Conservation (phyloP, 305 asterid genomes). For the Fraxinus ornus region DNA sequence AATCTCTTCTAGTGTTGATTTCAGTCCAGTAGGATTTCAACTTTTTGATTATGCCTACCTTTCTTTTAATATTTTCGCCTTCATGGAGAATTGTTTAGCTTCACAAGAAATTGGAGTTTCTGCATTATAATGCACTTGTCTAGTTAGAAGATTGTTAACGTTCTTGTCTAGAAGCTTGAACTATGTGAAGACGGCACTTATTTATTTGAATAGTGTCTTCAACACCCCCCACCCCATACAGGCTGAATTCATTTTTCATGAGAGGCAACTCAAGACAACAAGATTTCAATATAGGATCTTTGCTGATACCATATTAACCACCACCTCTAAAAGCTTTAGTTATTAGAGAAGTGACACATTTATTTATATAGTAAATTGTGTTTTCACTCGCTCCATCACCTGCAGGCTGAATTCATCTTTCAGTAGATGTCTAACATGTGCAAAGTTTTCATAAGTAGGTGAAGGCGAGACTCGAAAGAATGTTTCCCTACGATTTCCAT, state of each 20-base stretch:
- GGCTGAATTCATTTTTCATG: neutral
- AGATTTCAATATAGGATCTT: neutral
- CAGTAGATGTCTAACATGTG: neutral
- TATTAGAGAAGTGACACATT: neutral
- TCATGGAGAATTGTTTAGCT: neutral
- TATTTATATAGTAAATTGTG: neutral
- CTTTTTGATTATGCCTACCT: neutral
- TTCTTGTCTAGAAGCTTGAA: neutral
- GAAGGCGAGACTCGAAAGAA: neutral
- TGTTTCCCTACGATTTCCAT: neutral
- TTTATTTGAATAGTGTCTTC: neutral
- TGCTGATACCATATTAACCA: neutral
- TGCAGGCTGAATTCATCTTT: neutral
- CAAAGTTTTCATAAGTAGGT: neutral
- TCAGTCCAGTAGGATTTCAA: neutral
- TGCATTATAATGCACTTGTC: neutral
- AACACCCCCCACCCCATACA: neutral
- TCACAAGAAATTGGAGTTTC: neutral
- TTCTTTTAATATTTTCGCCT: neutral
- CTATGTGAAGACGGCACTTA: neutral
- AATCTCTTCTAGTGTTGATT: too few relatives aligned
- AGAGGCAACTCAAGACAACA: neutral
- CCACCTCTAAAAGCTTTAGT: neutral
- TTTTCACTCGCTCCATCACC: too few relatives aligned
- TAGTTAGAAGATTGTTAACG: neutral